phyloP scores from a whole-genome alignment of 345 rosid genomes.

The Angophora floribunda region DNA sequence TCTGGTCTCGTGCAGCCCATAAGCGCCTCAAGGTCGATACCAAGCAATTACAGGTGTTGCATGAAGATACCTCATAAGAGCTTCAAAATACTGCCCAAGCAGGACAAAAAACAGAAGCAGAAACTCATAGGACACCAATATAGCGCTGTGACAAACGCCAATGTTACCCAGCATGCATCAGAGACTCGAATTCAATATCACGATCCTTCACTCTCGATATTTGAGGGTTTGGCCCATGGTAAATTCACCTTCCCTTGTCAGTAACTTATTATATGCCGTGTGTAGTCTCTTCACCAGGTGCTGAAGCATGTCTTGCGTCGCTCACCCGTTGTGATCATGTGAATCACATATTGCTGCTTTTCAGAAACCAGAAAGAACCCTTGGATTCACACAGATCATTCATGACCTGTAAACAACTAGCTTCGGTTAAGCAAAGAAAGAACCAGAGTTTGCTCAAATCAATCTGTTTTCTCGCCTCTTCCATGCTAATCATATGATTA shows the following conservation, averaged over 20 bases:
- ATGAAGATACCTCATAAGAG: not conserved
- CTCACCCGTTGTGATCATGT: not conserved
- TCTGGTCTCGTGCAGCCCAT: not conserved
- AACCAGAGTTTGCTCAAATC: not conserved
- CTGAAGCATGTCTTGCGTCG: not conserved
- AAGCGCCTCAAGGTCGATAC: not conserved
- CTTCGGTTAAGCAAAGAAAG: not conserved
- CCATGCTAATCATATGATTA: not conserved
- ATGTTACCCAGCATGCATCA: not conserved
- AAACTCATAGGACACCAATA: not conserved
- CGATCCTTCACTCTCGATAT: not conserved
- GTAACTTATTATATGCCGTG: not conserved
- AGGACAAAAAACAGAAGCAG: not conserved
- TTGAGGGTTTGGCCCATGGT: not conserved
- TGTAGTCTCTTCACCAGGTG: not conserved
- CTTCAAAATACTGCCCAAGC: not conserved
- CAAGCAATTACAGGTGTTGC: not conserved
- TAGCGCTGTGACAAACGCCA: not conserved
- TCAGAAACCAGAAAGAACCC: conserved; percentile 51
- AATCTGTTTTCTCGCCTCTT: not conserved
- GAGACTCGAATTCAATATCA: not conserved
- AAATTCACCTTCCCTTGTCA: not conserved
- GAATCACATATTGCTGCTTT: conserved; percentile 23
- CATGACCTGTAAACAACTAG: conserved; percentile 33
- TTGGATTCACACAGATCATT: conserved; percentile 49